Evolutionary conservation across 2,329 filamentous ascomycete species (phyloP).

Genomic region (Plectosphaerella plurivora): DNA sequence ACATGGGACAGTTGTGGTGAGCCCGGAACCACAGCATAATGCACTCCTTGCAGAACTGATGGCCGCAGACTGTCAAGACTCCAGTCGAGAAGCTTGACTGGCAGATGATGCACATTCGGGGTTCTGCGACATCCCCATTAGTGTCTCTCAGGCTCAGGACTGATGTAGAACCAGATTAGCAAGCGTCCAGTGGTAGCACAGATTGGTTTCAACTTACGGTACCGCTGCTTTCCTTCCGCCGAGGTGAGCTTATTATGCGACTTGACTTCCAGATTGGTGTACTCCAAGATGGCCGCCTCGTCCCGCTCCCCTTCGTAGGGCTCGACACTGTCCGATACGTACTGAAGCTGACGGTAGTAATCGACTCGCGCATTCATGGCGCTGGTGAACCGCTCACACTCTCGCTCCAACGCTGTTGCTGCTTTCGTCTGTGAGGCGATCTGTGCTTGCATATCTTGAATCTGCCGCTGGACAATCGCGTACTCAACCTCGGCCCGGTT

Average conservation of each 20-base stretch:
- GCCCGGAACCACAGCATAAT: constrained; percentile 72
- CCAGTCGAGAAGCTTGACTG: constrained; percentile 72
- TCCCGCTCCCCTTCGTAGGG: constrained; percentile 64
- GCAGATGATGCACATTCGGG: constrained; percentile 82
- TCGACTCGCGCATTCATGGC: constrained; percentile 84
- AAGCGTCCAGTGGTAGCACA: background rate
- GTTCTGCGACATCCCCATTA: constrained; percentile 59
- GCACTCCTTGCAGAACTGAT: constrained; percentile 89
- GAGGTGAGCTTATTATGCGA: constrained; percentile 55
- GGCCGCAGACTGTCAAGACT: constrained; percentile 80
- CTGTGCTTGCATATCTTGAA: constrained; percentile 55
- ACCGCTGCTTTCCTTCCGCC: constrained; percentile 70
- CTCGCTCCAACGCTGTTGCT: constrained; percentile 51
- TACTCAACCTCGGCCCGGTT: constrained; percentile 48
- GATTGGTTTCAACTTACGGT: constrained; percentile 40
- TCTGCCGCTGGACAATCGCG: constrained; percentile 57
- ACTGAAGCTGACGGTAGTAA: constrained; percentile 86
- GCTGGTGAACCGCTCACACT: constrained; percentile 69
- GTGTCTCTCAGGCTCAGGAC: constrained; percentile 50
- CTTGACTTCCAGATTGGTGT: constrained; percentile 40
- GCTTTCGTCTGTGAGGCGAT: constrained; percentile 48
- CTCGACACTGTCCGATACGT: constrained; percentile 81
- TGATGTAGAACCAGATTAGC: constrained; percentile 14
- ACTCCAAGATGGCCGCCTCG: constrained; percentile 40
- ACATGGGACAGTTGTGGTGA: constrained; percentile 76